These are phyloP conservation scores for Wickerhamiella sergipiensis DNA, from an alignment of 805 yeast genomes.

Conservation along the genomic window DNA sequence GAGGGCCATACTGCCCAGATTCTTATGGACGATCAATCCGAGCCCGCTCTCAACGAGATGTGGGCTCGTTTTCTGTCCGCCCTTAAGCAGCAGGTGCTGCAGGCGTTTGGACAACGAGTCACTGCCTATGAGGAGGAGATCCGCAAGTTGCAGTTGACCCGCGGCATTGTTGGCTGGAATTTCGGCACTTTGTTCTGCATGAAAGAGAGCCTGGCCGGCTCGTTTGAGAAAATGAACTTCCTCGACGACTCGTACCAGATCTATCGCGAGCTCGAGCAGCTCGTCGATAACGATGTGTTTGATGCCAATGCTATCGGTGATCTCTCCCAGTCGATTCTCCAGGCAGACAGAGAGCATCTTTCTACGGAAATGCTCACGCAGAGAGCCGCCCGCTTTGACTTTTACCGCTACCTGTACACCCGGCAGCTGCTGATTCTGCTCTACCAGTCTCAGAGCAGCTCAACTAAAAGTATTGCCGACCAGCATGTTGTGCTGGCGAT, in stretches of 20 bases:
- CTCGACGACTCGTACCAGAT: conserved; percentile 45
- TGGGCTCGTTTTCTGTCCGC: conserved; percentile 36
- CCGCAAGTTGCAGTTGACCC: conserved; percentile 26
- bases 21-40: conserved; percentile 4
- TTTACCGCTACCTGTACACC: conserved; percentile 25
- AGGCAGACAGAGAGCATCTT: conserved; percentile 13
- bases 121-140: conserved; percentile 29
- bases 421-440: conserved; percentile 25
- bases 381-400: conserved; percentile 27
- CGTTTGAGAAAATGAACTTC: conserved; percentile 42
- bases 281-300: conserved; percentile 19
- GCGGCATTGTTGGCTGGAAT: conserved; percentile 31
- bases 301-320: conserved; percentile 7
- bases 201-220: conserved; percentile 38
- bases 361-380: conserved; percentile 25
- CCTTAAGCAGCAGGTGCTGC: conserved; percentile 37
- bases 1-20: conserved; percentile 18
- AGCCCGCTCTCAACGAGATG: conserved; percentile 24
- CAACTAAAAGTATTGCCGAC: conserved; percentile 19
- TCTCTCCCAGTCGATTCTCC: conserved; percentile 5
- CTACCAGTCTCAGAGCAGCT: conserved; percentile 16
- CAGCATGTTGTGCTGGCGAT: conserved; percentile 16
- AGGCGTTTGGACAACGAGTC: conserved; percentile 40
- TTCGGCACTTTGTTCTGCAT: conserved; percentile 31
- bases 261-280: conserved; percentile 33